Base-by-base conservation (phyloP, 1,139 yeast species). In the Torulaspora pretoriensis region DNA sequence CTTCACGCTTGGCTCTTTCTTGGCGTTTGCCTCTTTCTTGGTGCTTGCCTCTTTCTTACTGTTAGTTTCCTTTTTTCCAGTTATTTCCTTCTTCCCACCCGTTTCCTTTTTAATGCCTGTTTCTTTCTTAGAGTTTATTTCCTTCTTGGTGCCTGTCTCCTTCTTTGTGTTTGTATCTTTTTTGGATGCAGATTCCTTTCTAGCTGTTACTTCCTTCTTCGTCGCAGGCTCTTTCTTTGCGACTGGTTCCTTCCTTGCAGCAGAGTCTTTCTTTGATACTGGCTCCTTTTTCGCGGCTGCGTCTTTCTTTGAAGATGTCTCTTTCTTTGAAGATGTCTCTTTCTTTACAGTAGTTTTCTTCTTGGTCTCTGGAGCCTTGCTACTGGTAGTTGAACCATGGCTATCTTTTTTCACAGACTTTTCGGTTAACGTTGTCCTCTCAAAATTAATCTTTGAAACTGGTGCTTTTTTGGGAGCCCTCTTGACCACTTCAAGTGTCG, bases 1-100 rank as follows among this genome's bases (percentile, higher is more conserved):
- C 23, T 60, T 64, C 3, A 61, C 50, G 5, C 62, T 48, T 5
- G 56, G 54, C 39, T 52, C 53, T 38, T 54, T 54, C 40, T 50
- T 54, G 9, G 46, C 40, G 54, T 47, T 39, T 44, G 27, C 12
- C 10, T 37, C 37, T 37, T 49, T 49, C 26, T 42, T 30, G 6
- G 22, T 31, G 35, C 37, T 42, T 34, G 34, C 24, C 31, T 48
- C 33, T 34, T 42, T 22, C 41, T 33, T 10, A 36, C 14, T 19
- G 35, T 31, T 22, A 31, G 35, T 42, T 23, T 49, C 47, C 13
- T 55, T 41, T 46, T 50, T 53, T 9, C 45, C 45, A 5, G 50
- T 51, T 4, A 27, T 35, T 45, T 50, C 19, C 29, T 29, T 12
- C 43, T 36, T 29, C 28, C 35, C 29, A 44, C 35, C 34, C 45